Evolutionary conservation across 2,329 filamentous ascomycete species (phyloP), one percentile per base, ranked within the genome.

Genomic region (Phaeosphaeria sp.): DNA sequence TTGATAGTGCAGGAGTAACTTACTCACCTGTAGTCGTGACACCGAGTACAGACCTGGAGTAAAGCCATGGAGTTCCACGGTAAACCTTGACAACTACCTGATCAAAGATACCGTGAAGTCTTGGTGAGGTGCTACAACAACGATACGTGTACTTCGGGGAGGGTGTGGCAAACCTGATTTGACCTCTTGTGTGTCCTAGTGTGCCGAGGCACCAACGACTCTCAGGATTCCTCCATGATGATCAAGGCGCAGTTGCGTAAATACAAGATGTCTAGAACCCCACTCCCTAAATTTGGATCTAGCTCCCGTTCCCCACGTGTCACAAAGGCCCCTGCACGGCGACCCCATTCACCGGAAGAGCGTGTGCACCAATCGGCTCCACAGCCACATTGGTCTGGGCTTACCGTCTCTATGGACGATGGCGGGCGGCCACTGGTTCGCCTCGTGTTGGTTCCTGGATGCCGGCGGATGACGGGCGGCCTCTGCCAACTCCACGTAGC

Each of bases 381-480:
- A 36, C 41, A 59, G 58, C 58, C 56, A 59, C 55, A 41, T 53
- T 18, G 41, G 21, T 42, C 17, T 46, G 50, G 39, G 41, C 22
- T 48, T 51, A 50, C 56, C 51, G 57, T 46, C 43, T 13, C 39
- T 42, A 46, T 50, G 59, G 53, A 43, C 46, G 6, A 36, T 36
- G 30, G 30, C 6, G 30, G 30, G 30, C 30, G 30, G 30, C 6
- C 6, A 36, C 30, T 36, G 50, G 41, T 42, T 11, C 44, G 22
- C 36, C 13, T 41, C 43, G 53, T 60, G 25, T 55, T 51, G 46
- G 55, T 56, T 50, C 59, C 59, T 64, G 51, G 50, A 36, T 33
- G 23, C 41, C 49, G 55, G 53, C 50, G 52, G 61, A 60, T 52
- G 51, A 50, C 56, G 53, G 55, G 46, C 47, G 18, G 25, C 17